These are phyloP conservation scores for Trichocladium uniseriatum DNA, from an alignment of 495 filamentous ascomycete species.

Conservation along the genomic window DNA sequence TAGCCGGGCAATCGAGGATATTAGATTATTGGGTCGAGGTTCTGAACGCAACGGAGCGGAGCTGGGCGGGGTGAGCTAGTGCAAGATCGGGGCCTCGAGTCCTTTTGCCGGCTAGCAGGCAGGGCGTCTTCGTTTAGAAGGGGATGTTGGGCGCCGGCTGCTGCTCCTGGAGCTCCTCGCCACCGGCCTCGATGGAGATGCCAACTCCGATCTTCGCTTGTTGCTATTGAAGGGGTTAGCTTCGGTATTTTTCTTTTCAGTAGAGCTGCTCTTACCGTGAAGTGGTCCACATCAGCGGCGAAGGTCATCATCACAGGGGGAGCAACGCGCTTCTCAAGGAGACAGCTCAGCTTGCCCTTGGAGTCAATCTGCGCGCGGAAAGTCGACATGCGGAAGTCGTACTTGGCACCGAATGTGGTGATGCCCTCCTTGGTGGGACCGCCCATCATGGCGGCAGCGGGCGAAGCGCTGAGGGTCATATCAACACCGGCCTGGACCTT, in stretches of 20 bases:
- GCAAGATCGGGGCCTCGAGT: slow-evolving; percentile 1
- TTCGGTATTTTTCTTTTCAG: neutral
- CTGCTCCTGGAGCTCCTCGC: slow-evolving; percentile 86
- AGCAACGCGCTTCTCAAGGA: slow-evolving; percentile 91
- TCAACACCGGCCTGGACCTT: slow-evolving; percentile 94
- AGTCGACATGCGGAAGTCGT: slow-evolving; percentile 90
- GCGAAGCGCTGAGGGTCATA: slow-evolving; percentile 76
- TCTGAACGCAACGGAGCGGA: slow-evolving; percentile 17
- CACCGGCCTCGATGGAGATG: slow-evolving; percentile 83
- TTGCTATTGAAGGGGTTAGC: slow-evolving; percentile 53
- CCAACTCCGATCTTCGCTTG: slow-evolving; percentile 88
- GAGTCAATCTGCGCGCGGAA: slow-evolving; percentile 95
- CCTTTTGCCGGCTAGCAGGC: neutral
- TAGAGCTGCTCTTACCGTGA: slow-evolving; percentile 57
- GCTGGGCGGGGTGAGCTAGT: neutral
- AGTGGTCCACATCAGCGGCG: slow-evolving; percentile 93
- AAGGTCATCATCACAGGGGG: slow-evolving; percentile 86
- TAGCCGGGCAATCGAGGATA: slow-evolving; percentile 5
- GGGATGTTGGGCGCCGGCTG: slow-evolving; percentile 51
- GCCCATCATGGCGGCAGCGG: slow-evolving; percentile 58
- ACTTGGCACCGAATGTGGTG: slow-evolving; percentile 89
- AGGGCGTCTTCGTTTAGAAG: slow-evolving; percentile 34
- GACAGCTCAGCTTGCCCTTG: slow-evolving; percentile 80
- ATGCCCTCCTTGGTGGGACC: slow-evolving; percentile 71
- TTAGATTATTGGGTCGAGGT: slow-evolving; percentile 21